These are phyloP conservation scores for Pleurotus tuber-regium DNA, from an alignment of 768 basidiomycete genomes.

Conservation along the genomic window DNA sequence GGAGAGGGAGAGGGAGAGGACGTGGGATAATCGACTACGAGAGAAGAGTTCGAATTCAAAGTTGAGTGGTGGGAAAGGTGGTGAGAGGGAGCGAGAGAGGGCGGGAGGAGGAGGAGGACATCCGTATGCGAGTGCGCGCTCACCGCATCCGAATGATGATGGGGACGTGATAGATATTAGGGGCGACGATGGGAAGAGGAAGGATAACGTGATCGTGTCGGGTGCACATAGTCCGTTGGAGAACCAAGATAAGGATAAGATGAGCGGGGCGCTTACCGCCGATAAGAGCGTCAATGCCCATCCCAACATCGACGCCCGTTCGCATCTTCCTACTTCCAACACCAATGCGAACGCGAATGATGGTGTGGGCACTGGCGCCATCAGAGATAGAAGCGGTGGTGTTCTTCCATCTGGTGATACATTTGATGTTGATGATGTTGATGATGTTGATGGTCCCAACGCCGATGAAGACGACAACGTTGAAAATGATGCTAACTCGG, in stretches of 20 bases:
- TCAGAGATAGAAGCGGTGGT: no score
- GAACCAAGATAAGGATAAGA: no score
- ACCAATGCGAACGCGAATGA: not conserved
- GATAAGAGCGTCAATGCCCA: no score
- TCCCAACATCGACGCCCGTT: not conserved
- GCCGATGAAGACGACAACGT: not conserved
- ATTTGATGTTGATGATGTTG: not conserved
- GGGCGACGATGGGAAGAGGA: not conserved
- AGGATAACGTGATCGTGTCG: not conserved
- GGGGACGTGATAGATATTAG: not conserved
- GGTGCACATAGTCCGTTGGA: no score
- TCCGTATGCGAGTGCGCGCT: not conserved
- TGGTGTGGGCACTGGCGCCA: not conserved
- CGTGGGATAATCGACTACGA: not conserved
- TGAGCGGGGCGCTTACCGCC: not conserved
- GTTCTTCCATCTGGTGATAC: not conserved
- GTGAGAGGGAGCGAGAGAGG: not conserved
- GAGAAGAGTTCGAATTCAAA: conserved; percentile 1
- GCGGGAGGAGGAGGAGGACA: no score
- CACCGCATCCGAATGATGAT: not conserved
- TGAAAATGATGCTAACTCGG: conserved; percentile 30
- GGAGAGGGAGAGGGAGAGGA: not conserved
- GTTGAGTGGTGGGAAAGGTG: not conserved
- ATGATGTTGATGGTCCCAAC: not conserved
- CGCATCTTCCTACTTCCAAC: not conserved